phyloP scores from a whole-genome alignment of 2,329 filamentous ascomycete genomes.

The Cordyceps tenuipes region DNA sequence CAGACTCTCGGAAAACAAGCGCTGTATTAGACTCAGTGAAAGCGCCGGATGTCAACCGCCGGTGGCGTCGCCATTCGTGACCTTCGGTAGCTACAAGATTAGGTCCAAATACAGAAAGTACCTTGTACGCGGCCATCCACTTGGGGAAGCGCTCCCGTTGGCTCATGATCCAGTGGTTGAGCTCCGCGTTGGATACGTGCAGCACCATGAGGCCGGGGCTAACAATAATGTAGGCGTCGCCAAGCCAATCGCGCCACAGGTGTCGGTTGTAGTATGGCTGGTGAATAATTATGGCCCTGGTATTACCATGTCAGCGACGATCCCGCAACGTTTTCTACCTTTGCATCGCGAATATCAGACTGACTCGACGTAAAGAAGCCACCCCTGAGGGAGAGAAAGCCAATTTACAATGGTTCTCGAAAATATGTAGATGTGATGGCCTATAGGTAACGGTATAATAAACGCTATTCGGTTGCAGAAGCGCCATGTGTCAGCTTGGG shows the following conservation, averaged over 20 bases:
- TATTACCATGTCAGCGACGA: background rate
- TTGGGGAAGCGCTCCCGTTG: conserved; percentile 61
- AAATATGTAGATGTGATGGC: background rate
- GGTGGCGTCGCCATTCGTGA: conserved; percentile 60
- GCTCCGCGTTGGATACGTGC: conserved; percentile 55
- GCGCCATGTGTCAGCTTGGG: background rate
- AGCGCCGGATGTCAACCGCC: conserved; percentile 60
- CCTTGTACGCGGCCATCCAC: conserved; percentile 26
- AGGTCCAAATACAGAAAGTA: conserved; percentile 48
- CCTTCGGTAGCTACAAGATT: conserved; percentile 68
- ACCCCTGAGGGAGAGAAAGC: conserved; percentile 44
- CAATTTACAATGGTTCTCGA: conserved; percentile 38
- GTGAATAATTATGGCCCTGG: conserved; percentile 48
- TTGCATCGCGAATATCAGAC: conserved; percentile 18
- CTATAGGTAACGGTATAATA: background rate
- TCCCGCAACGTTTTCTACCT: background rate
- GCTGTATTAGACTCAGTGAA: conserved; percentile 72
- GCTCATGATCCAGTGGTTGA: conserved; percentile 55
- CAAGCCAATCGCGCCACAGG: conserved; percentile 48
- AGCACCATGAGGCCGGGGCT: conserved; percentile 46
- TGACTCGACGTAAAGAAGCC: conserved; percentile 53
- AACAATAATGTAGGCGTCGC: conserved; percentile 58
- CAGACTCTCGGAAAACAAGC: conserved; percentile 55
- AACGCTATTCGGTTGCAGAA: background rate
- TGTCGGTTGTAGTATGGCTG: conserved; percentile 51